These are phyloP conservation scores for Schrenkiella parvula DNA, from an alignment of 345 rosid species.

Conservation along the genomic window DNA sequence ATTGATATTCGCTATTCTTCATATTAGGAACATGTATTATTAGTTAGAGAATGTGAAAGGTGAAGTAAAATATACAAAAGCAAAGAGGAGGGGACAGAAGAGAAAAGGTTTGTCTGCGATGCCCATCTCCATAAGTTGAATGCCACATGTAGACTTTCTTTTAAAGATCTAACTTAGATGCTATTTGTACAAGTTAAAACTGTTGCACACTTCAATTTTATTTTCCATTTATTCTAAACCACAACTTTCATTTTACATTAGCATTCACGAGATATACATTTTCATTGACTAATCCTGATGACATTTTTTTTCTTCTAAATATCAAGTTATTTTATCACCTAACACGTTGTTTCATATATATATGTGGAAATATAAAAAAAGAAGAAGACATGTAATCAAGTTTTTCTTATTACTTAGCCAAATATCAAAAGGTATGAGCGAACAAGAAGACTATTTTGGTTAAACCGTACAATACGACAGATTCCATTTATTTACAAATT, in stretches of 20 bases:
- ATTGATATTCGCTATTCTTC: neutral
- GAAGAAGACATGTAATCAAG: neutral
- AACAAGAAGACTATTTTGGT: neutral
- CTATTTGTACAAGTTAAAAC: conserved; percentile 10
- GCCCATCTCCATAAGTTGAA: conserved; percentile 28
- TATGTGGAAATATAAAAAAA: neutral
- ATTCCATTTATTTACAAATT: neutral
- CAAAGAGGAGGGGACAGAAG: conserved; percentile 29
- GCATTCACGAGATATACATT: neutral
- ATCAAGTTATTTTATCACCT: neutral
- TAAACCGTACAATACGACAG: neutral
- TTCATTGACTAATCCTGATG: neutral
- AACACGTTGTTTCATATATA: neutral
- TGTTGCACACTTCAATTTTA: neutral
- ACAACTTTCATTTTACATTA: neutral
- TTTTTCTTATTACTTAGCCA: neutral
- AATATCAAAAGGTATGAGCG: neutral
- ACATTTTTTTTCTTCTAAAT: neutral
- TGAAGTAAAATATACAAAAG: conserved; percentile 25
- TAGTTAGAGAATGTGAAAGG: conserved; percentile 9
- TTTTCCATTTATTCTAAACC: neutral
- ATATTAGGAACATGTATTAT: conserved; percentile 9
- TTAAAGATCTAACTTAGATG: conserved; percentile 23
- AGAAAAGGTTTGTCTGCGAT: conserved; percentile 31
- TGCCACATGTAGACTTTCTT: conserved; percentile 27